phyloP scores from a whole-genome alignment of 352 stramenopile genomes.

The Thraustochytrium sp. region DNA sequence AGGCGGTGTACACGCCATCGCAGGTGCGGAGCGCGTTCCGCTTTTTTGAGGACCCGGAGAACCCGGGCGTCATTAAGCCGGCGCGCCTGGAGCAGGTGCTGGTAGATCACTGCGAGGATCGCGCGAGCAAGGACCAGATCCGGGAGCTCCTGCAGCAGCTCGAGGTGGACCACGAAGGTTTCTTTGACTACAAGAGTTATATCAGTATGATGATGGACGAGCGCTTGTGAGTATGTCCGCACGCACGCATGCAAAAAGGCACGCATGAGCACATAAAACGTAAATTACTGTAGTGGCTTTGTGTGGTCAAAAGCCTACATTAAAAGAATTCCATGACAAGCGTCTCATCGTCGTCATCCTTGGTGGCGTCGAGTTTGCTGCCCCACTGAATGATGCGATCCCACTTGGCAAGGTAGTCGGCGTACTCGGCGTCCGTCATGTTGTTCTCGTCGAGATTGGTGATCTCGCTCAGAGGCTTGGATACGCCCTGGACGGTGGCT shows the following conservation, averaged over 20 bases:
- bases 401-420: neutral
- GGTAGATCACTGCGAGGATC: slow-evolving; percentile 78
- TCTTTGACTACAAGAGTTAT: slow-evolving; percentile 87
- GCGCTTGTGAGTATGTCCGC: no score
- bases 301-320: no score
- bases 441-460: neutral
- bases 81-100: slow-evolving; percentile 73
- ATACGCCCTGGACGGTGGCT: neutral
- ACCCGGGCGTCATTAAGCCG: slow-evolving; percentile 59
- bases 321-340: neutral
- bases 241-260: no score
- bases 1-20: slow-evolving; percentile 81
- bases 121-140: slow-evolving; percentile 78
- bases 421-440: neutral
- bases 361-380: neutral
- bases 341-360: neutral
- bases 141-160: slow-evolving; percentile 82
- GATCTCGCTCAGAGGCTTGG: neutral
- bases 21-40: slow-evolving; percentile 83
- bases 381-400: neutral
- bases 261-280: no score
- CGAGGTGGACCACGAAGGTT: slow-evolving; percentile 77
- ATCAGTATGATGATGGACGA: slow-evolving; percentile 90
- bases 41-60: slow-evolving; percentile 44
- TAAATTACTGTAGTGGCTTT: no score